Percentiles rank a stretch among this genome's conserved stretches.
These are phyloP conservation scores for Paramyrothecium sp. DNA, from an alignment of 2,329 filamentous ascomycete species.

Conservation along the genomic window DNA sequence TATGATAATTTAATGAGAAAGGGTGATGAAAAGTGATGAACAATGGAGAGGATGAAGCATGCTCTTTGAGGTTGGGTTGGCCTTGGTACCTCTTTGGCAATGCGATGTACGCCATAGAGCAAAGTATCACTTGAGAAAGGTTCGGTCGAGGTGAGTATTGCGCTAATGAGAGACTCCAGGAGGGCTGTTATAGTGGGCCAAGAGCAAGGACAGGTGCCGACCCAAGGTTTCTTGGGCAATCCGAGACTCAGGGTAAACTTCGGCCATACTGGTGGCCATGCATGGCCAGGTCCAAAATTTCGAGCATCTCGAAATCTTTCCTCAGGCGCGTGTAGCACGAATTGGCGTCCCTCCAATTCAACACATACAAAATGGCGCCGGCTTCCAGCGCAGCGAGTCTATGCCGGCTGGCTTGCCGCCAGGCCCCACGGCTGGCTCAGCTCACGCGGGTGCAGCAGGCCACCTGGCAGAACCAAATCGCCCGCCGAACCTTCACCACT, in stretches of 20 bases:
- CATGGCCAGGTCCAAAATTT: constrained; percentile 25
- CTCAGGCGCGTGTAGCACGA: constrained; percentile 14
- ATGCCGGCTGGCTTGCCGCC: constrained; percentile 31
- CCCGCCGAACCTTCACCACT: constrained; percentile 27
- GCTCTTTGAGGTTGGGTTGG: too few relatives aligned
- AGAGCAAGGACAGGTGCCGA: too few relatives aligned
- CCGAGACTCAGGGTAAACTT: constrained; percentile 21
- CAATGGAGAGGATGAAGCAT: too few relatives aligned
- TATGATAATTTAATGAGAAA: too few relatives aligned
- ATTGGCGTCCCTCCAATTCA: constrained; percentile 18
- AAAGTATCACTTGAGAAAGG: too few relatives aligned
- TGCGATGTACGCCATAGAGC: too few relatives aligned
- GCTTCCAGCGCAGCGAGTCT: constrained; percentile 35
- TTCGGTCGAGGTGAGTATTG: too few relatives aligned
- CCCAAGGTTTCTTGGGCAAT: too few relatives aligned
- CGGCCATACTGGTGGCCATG: constrained; percentile 9
- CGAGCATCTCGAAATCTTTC: constrained; percentile 20
- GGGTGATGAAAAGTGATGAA: too few relatives aligned
- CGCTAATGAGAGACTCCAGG: too few relatives aligned
- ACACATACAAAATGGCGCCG: constrained; percentile 34
- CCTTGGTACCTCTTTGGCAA: too few relatives aligned
- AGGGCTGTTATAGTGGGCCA: too few relatives aligned
- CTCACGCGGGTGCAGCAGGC: constrained; percentile 20
- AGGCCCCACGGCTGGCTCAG: constrained; percentile 19
- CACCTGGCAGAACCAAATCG: constrained; percentile 14